Evolutionary conservation across 306 rosid genomes (phyloP).

Genomic region (Trifolium repens): DNA sequence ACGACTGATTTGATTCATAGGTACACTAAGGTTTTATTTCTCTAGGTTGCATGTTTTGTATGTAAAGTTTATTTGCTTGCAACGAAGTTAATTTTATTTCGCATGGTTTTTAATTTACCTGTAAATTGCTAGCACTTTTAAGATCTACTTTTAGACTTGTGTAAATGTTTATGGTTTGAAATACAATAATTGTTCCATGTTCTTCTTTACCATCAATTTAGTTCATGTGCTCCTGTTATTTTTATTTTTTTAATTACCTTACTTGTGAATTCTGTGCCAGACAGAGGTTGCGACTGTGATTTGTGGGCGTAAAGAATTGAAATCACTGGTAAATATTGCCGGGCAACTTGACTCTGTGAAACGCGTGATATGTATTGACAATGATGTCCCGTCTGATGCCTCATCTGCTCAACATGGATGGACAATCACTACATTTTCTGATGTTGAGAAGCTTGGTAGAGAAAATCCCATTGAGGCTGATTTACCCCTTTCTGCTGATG

Average conservation of each 20-base stretch:
- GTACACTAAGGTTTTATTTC: neutral
- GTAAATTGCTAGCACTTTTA: constrained; percentile 28
- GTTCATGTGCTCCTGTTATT: constrained; percentile 3
- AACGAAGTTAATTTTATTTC: constrained; percentile 22
- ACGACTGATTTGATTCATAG: neutral
- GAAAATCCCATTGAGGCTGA: constrained; percentile 67
- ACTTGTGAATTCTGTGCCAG: constrained; percentile 56
- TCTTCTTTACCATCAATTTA: neutral
- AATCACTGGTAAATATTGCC: constrained; percentile 63
- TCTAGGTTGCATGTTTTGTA: neutral
- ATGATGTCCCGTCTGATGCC: constrained; percentile 62
- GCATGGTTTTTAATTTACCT: constrained; percentile 23
- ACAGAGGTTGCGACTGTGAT: constrained; percentile 91
- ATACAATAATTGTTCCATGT: constrained; percentile 12
- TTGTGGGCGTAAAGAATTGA: constrained; percentile 87
- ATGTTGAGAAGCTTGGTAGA: constrained; percentile 74
- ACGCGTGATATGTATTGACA: constrained; percentile 81
- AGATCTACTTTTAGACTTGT: neutral
- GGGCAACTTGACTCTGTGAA: constrained; percentile 84
- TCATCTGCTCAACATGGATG: constrained; percentile 60
- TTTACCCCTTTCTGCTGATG: constrained; percentile 81
- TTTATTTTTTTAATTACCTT: neutral
- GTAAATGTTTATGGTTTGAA: constrained; percentile 12
- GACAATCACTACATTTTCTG: constrained; percentile 63
- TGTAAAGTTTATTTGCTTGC: constrained; percentile 19